Percentiles rank a stretch among this genome's conserved stretches.
phyloP scores from a whole-genome alignment of 805 yeast species.

The Suhomyces faveliae region DNA sequence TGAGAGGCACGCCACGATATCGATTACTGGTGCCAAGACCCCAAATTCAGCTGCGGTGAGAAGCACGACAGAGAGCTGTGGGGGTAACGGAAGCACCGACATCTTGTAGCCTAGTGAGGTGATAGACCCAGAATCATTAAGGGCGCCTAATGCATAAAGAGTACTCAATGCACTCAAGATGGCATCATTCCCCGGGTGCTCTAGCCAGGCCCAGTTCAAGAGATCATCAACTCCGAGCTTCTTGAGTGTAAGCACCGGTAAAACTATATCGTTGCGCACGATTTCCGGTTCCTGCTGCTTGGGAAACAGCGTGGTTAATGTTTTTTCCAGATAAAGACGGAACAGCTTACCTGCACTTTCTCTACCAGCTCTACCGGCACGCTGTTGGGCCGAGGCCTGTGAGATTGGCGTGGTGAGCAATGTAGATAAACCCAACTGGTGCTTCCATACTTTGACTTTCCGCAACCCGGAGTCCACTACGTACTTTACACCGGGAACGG shows the following conservation, averaged over 20 bases:
- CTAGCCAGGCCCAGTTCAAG: slow-evolving; percentile 88
- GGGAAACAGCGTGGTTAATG: slow-evolving; percentile 56
- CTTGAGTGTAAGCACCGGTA: slow-evolving; percentile 82
- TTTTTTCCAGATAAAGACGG: slow-evolving; percentile 74
- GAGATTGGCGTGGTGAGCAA: slow-evolving; percentile 89
- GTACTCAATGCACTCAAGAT: slow-evolving; percentile 74
- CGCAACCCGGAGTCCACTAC: slow-evolving; percentile 92
- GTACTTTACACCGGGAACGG: slow-evolving; percentile 90
- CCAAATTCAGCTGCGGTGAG: slow-evolving; percentile 62
- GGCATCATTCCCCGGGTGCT: slow-evolving; percentile 80
- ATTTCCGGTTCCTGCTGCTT: slow-evolving; percentile 93
- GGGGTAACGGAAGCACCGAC: slow-evolving; percentile 90
- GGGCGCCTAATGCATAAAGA: slow-evolving; percentile 74
- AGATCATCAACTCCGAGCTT: slow-evolving; percentile 81
- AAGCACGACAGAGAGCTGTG: slow-evolving; percentile 84
- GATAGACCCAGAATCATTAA: slow-evolving; percentile 71
- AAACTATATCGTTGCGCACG: slow-evolving; percentile 76
- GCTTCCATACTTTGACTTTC: slow-evolving; percentile 93
- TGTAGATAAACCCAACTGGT: slow-evolving; percentile 88
- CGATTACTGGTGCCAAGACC: slow-evolving; percentile 68
- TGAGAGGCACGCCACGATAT: slow-evolving; percentile 87
- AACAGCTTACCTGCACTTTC: slow-evolving; percentile 86
- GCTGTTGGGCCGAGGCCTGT: slow-evolving; percentile 89
- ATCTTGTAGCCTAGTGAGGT: slow-evolving; percentile 80
- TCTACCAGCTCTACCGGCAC: slow-evolving; percentile 99